Evolutionary conservation across 345 rosid species (phyloP).

Genomic region (Populus alba): DNA sequence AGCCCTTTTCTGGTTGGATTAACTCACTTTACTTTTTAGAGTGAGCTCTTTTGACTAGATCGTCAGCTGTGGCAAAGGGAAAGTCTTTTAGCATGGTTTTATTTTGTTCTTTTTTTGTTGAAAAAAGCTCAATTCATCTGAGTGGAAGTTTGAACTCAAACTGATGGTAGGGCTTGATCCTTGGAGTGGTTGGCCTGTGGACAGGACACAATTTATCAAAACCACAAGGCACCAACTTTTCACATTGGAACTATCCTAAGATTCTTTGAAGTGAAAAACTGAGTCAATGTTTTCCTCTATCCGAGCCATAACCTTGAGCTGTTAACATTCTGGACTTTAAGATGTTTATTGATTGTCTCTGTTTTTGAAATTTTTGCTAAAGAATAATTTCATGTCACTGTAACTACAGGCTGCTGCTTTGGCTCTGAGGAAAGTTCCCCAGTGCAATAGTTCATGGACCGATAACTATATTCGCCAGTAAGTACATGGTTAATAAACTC

Average conservation of each 20-base stretch:
- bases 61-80: neutral
- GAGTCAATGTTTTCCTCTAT: neutral
- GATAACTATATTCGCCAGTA: slow-evolving; percentile 91
- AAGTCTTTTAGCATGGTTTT: neutral
- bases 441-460: slow-evolving; percentile 97
- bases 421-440: slow-evolving; percentile 91
- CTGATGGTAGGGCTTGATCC: neutral
- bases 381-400: slow-evolving; percentile 2
- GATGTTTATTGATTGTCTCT: neutral
- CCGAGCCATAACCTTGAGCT: neutral
- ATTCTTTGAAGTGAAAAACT: neutral
- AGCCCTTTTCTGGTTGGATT: neutral
- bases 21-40: neutral
- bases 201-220: neutral
- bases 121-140: neutral
- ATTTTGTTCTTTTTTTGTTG: neutral
- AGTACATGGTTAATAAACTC: slow-evolving; percentile 30
- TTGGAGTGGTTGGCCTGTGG: neutral
- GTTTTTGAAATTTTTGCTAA: neutral
- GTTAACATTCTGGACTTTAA: neutral
- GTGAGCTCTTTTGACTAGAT: neutral
- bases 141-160: neutral
- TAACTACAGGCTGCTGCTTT: slow-evolving; percentile 85
- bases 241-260: neutral
- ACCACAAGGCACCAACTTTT: neutral